Evolutionary conservation across 2,329 filamentous ascomycete species (phyloP).

Genomic region (Biscogniauxia sp.): DNA sequence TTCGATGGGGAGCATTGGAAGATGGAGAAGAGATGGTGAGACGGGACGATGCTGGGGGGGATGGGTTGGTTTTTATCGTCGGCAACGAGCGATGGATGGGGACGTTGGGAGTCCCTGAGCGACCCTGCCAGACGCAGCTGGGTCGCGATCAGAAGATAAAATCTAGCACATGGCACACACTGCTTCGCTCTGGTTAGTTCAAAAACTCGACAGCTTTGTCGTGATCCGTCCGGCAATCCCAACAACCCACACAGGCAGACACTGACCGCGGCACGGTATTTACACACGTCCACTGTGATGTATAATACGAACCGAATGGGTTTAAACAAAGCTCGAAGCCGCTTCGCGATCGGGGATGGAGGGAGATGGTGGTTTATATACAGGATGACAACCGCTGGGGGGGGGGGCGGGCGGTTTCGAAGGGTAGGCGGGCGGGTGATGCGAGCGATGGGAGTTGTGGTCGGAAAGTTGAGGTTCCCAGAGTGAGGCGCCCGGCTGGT

Average conservation of each 20-base stretch:
- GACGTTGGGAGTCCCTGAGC: constrained; percentile 21
- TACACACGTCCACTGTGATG: neutral
- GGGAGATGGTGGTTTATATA: constrained; percentile 21
- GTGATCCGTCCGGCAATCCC: constrained; percentile 7
- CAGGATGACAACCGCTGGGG: constrained; percentile 11
- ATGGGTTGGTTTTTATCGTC: constrained; percentile 26
- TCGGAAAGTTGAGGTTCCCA: constrained; percentile 24
- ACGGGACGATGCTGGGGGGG: constrained; percentile 14
- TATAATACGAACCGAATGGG: constrained; percentile 1
- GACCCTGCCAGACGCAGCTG: constrained; percentile 31
- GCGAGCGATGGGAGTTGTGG: constrained; percentile 22
- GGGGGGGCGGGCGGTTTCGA: constrained; percentile 10
- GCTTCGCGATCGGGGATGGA: neutral
- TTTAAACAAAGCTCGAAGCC: constrained; percentile 1
- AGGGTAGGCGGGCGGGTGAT: constrained; percentile 11
- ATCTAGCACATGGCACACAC: constrained; percentile 39
- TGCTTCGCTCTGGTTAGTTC: constrained; percentile 27
- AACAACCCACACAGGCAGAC: constrained; percentile 18
- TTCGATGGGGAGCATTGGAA: constrained; percentile 32
- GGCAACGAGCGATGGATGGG: constrained; percentile 10
- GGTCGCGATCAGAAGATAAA: constrained; percentile 27
- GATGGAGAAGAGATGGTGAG: constrained; percentile 11
- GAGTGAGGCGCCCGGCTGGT: constrained; percentile 31
- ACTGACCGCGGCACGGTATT: constrained; percentile 23
- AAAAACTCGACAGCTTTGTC: constrained; percentile 16